A percentile compares a stretch with the other conserved stretches of the same genome.
phyloP scores from a whole-genome alignment of 2,329 filamentous ascomycete genomes.

The Fusarium cicatricum region DNA sequence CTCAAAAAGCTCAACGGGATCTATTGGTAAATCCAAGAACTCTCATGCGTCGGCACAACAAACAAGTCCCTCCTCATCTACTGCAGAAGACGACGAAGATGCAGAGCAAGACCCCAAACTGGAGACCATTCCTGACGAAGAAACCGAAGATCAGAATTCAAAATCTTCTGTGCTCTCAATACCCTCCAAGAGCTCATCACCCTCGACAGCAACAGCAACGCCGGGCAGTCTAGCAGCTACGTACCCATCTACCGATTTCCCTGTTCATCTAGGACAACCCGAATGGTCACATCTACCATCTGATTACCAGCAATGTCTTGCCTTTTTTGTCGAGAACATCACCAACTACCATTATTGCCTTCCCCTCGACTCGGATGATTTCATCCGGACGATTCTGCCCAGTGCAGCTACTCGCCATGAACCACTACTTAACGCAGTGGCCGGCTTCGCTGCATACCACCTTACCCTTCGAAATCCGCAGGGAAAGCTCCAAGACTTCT shows the following conservation, averaged over 20 bases:
- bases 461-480: constrained; percentile 74
- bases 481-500: constrained; percentile 80
- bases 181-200: constrained; percentile 59
- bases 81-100: constrained; percentile 60
- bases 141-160: constrained; percentile 49
- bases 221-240: constrained; percentile 44
- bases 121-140: constrained; percentile 64
- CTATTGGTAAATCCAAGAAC: constrained; percentile 50
- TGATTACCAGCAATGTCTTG: constrained; percentile 80
- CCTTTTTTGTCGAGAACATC: constrained; percentile 80
- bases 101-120: constrained; percentile 54
- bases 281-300: constrained; percentile 68
- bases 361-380: constrained; percentile 73
- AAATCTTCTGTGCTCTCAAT: constrained; percentile 34
- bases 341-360: constrained; percentile 85
- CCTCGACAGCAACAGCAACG: constrained; percentile 58
- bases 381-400: constrained; percentile 76
- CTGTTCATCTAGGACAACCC: constrained; percentile 39
- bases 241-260: constrained; percentile 41
- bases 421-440: constrained; percentile 83
- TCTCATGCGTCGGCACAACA: constrained; percentile 47
- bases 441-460: constrained; percentile 90
- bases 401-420: constrained; percentile 77
- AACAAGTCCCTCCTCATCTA: constrained; percentile 62
- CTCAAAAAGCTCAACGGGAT: constrained; percentile 47